Evolutionary conservation across 768 basidiomycete genomes (phyloP).

Genomic region (Terana coerulea): DNA sequence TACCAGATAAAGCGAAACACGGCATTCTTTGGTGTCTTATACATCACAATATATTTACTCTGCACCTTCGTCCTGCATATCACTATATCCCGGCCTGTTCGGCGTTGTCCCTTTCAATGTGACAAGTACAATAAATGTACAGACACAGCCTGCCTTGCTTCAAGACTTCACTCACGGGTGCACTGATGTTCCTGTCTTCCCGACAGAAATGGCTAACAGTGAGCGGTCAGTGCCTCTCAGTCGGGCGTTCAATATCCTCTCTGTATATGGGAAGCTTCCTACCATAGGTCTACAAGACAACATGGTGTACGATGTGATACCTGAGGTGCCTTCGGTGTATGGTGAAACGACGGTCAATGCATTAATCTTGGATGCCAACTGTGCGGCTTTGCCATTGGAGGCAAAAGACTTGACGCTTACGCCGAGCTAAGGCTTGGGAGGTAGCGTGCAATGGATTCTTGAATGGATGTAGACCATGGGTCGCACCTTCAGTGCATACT

Average conservation of each 20-base stretch:
- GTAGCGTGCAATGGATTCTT: no score
- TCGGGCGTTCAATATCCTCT: not conserved
- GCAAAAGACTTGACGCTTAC: no score
- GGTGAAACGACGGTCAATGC: not conserved
- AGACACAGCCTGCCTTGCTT: no score
- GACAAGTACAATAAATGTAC: not conserved
- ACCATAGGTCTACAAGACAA: not conserved
- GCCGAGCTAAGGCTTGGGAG: no score
- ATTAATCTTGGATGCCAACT: not conserved
- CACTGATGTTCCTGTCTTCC: no score
- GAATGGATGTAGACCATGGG: no score
- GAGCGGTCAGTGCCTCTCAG: no score
- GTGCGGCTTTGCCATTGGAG: no score
- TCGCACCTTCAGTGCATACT: no score
- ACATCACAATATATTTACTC: not conserved
- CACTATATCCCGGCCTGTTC: not conserved
- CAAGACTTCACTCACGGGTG: no score
- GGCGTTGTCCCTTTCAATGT: not conserved
- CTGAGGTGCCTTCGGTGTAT: not conserved
- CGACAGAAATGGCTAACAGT: no score
- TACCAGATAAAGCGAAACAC: not conserved
- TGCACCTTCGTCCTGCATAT: not conserved
- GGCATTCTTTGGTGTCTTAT: not conserved
- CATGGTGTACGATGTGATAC: slow-evolving; percentile 6
- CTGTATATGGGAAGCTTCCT: not conserved